Evolutionary conservation across 441 rosid genomes (phyloP).

Genomic region (Populus tomentosa): DNA sequence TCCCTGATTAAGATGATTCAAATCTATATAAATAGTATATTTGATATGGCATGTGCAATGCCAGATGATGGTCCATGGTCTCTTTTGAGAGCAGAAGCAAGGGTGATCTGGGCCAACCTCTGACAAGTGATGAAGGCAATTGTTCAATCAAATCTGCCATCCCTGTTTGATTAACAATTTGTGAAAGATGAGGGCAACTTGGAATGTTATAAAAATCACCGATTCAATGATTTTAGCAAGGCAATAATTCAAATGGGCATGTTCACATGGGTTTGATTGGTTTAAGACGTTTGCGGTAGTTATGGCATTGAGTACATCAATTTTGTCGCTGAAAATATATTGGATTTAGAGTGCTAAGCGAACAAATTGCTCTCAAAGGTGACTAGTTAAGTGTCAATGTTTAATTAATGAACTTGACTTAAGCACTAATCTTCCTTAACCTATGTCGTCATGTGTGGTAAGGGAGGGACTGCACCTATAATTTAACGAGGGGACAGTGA

Average conservation of each 20-base stretch:
- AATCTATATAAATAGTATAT: neutral
- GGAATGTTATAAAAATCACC: neutral
- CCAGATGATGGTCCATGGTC: neutral
- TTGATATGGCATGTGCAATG: no score
- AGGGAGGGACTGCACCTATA: neutral
- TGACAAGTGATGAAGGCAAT: neutral
- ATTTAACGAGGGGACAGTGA: neutral
- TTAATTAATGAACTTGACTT: neutral
- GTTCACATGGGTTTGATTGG: slow-evolving; percentile 5
- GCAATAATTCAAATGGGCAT: neutral
- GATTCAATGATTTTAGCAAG: neutral
- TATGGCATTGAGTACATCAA: slow-evolving; percentile 10
- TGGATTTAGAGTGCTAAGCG: neutral
- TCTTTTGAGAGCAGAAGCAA: neutral
- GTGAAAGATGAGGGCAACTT: neutral
- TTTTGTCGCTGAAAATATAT: neutral
- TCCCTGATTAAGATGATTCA: neutral
- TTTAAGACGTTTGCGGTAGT: neutral
- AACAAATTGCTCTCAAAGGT: neutral
- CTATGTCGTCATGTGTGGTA: neutral
- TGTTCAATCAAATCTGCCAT: neutral
- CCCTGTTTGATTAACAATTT: neutral
- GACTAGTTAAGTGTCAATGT: neutral
- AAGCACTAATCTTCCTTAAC: neutral
- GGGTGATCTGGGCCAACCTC: neutral